A percentile compares a stretch with the other conserved stretches of the same genome.
These are phyloP conservation scores for Escovopsis sp. DNA, from an alignment of 2,329 filamentous ascomycete species.

Conservation along the genomic window DNA sequence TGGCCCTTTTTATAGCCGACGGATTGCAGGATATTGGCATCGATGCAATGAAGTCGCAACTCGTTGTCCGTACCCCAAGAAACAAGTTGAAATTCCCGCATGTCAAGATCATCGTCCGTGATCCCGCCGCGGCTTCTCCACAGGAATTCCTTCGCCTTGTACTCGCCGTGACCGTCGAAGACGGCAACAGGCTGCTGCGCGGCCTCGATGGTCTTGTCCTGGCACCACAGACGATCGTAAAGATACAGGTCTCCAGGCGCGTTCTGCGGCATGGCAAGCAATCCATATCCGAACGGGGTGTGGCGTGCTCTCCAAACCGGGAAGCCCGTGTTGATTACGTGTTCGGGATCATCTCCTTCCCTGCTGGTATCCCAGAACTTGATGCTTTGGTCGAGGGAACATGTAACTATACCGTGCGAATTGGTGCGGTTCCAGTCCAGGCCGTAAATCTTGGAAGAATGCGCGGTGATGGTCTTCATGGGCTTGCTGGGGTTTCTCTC, in stretches of 20 bases:
- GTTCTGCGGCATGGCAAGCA: conserved; percentile 85
- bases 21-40: conserved; percentile 45
- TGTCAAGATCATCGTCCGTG: conserved; percentile 54
- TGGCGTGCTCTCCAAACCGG: conserved; percentile 86
- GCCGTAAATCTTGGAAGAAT: conserved; percentile 88
- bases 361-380: conserved; percentile 77
- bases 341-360: conserved; percentile 50
- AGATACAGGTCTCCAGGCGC: conserved; percentile 74
- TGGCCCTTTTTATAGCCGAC: conserved; percentile 63
- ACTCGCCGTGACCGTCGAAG: conserved; percentile 46
- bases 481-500: conserved; percentile 64
- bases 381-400: conserved; percentile 81
- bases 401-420: conserved; percentile 62
- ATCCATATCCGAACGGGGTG: conserved; percentile 74
- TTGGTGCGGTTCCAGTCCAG: conserved; percentile 83
- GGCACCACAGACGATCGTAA: conserved; percentile 50
- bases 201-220: conserved; percentile 28
- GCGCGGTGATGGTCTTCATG: conserved; percentile 71
- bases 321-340: conserved; percentile 67
- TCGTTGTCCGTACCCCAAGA: conserved; percentile 85
- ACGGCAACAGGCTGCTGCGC: conserved; percentile 36
- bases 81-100: conserved; percentile 82
- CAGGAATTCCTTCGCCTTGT: conserved; percentile 78
- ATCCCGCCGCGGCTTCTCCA: conserved; percentile 67
- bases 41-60: conserved; percentile 61